Conservation (phyloP, 805 yeast genomes). For the Kodamaea fukazawae region DNA sequence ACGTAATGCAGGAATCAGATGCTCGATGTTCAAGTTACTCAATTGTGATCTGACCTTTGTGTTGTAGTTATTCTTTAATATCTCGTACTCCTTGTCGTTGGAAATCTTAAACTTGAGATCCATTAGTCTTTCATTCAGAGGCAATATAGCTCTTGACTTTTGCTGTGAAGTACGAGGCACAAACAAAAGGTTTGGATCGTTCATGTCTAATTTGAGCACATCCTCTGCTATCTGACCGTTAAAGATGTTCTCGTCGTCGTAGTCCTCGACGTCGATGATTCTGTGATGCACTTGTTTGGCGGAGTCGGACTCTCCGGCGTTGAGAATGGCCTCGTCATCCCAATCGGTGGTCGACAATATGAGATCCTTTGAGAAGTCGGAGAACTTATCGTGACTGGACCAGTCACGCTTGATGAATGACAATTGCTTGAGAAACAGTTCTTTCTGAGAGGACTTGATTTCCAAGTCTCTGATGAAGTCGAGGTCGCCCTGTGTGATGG, state of each 20-base stretch:
- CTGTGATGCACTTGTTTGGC: conserved; percentile 6
- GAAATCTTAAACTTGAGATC: conserved; percentile 74
- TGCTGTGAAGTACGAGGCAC: conserved; percentile 40
- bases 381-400: conserved; percentile 36
- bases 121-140: conserved; percentile 53
- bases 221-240: conserved; percentile 55
- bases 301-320: conserved; percentile 36
- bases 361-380: conserved; percentile 50
- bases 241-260: conserved; percentile 64
- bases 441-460: conserved; percentile 15
- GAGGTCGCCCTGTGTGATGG: conserved; percentile 32
- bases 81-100: conserved; percentile 82
- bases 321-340: conserved; percentile 65
- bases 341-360: conserved; percentile 73
- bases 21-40: conserved; percentile 88
- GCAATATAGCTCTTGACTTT: conserved; percentile 38
- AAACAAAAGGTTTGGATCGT: conserved; percentile 74
- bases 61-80: conserved; percentile 80
- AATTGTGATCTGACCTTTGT: conserved; percentile 89
- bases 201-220: conserved; percentile 67
- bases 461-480: conserved; percentile 28
- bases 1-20: conserved; percentile 80
- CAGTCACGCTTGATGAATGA: conserved; percentile 34
- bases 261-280: conserved; percentile 28
- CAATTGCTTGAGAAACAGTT: conserved; percentile 21